phyloP scores from a whole-genome alignment of 192 early-diverging fungal species.

The Podila horticola region DNA sequence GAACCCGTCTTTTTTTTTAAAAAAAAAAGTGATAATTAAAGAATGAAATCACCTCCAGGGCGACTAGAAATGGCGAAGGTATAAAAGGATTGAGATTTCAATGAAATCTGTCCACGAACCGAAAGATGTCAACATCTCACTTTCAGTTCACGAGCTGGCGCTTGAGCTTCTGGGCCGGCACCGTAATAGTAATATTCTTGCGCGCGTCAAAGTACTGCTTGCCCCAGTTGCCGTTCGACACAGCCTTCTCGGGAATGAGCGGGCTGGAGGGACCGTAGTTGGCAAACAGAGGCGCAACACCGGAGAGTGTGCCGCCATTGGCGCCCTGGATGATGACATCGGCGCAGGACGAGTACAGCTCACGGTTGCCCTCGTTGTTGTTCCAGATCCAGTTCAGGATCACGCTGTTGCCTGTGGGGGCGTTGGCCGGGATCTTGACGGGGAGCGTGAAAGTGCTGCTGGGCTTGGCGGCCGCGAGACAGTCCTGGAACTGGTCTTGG shows the following conservation, averaged over 20 bases:
- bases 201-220: constrained; percentile 55
- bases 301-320: constrained; percentile 52
- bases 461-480: constrained; percentile 57
- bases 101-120: too few relatives aligned
- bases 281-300: constrained; percentile 58
- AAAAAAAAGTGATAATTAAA: too few relatives aligned
- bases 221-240: constrained; percentile 55
- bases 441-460: constrained; percentile 54
- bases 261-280: constrained; percentile 63
- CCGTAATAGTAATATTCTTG: constrained; percentile 56
- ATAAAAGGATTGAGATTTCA: neutral
- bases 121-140: too few relatives aligned
- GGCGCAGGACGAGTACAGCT: constrained; percentile 74
- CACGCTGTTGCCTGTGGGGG: constrained; percentile 58
- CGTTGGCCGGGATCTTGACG: constrained; percentile 61
- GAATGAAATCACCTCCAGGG: neutral
- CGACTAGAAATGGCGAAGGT: neutral
- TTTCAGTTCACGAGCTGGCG: constrained; percentile 26
- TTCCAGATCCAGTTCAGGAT: constrained; percentile 75
- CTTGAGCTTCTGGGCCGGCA: constrained; percentile 28
- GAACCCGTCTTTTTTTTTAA: neutral
- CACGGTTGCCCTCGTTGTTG: constrained; percentile 75
- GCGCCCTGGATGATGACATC: constrained; percentile 64
- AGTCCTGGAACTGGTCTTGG: constrained; percentile 64
- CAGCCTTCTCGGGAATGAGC: constrained; percentile 60